Evolutionary conservation across 2,329 filamentous ascomycete genomes (phyloP).

Genomic region (Fusarium sp.): DNA sequence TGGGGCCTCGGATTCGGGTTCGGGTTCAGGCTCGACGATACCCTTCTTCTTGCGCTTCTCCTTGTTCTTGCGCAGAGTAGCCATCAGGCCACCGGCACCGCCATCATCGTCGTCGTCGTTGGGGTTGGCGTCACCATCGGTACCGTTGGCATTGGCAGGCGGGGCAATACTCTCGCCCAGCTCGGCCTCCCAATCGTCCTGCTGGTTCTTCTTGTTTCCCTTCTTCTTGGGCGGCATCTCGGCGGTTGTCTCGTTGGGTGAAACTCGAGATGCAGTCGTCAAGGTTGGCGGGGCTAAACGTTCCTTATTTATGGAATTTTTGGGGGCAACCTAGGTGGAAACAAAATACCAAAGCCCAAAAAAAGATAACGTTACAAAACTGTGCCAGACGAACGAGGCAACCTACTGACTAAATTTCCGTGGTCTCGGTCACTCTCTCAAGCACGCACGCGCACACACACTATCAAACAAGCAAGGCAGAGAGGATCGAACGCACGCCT

Average conservation of each 20-base stretch:
- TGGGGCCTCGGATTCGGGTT: slow-evolving; percentile 57
- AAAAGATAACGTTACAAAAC: slow-evolving; percentile 16
- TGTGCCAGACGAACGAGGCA: slow-evolving; percentile 30
- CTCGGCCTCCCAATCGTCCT: slow-evolving; percentile 95
- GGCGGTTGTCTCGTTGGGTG: slow-evolving; percentile 39
- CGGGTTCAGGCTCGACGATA: slow-evolving; percentile 67
- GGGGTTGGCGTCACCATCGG: slow-evolving; percentile 58
- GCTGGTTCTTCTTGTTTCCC: slow-evolving; percentile 79
- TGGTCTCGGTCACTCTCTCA: slow-evolving; percentile 16
- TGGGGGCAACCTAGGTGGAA: neutral
- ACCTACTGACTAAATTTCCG: slow-evolving; percentile 9
- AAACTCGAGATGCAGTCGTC: slow-evolving; percentile 37
- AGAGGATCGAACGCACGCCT: slow-evolving; percentile 12
- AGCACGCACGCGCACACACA: neutral
- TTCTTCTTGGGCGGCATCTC: slow-evolving; percentile 96
- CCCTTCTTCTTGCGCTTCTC: slow-evolving; percentile 93
- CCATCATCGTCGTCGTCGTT: slow-evolving; percentile 62
- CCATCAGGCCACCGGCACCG: slow-evolving; percentile 77
- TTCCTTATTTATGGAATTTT: slow-evolving; percentile 24
- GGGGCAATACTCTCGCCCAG: slow-evolving; percentile 81
- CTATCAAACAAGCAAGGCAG: slow-evolving; percentile 7
- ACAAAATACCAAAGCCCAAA: slow-evolving; percentile 21
- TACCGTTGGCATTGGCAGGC: slow-evolving; percentile 49
- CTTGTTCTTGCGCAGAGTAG: slow-evolving; percentile 82
- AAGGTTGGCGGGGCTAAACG: slow-evolving; percentile 30